Conservation (phyloP, 345 rosid genomes). For the Syzygium aqueum region DNA sequence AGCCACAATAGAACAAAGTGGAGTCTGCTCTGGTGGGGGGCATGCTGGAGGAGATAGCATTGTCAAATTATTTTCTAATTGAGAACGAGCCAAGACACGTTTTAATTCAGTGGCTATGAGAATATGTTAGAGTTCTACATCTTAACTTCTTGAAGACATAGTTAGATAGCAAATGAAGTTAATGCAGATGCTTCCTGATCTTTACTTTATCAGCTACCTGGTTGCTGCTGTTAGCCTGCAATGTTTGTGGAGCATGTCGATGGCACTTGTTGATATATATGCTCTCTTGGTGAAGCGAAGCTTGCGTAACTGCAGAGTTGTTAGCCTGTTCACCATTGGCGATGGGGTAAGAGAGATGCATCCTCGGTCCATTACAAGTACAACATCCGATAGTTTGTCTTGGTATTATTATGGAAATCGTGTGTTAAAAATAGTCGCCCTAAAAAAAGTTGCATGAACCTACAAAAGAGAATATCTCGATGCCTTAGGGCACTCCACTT, state of each 20-base stretch:
- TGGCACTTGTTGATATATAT: slow-evolving; percentile 50
- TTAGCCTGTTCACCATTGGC: slow-evolving; percentile 54
- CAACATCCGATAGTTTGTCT: background rate
- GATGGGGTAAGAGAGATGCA: slow-evolving; percentile 55
- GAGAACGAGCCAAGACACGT: background rate
- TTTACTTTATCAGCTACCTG: slow-evolving; percentile 43
- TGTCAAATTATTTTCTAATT: background rate
- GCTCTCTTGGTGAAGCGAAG: slow-evolving; percentile 64
- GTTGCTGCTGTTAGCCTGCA: slow-evolving; percentile 67
- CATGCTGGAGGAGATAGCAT: background rate
- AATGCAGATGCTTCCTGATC: background rate
- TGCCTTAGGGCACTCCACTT: background rate
- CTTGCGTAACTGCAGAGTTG: slow-evolving; percentile 32
- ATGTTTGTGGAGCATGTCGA: slow-evolving; percentile 65
- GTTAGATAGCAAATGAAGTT: background rate
- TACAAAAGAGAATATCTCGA: background rate
- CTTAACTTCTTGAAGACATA: background rate
- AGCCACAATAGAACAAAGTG: background rate
- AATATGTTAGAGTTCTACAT: background rate
- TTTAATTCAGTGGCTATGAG: background rate
- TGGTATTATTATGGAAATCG: background rate
- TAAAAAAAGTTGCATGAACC: background rate
- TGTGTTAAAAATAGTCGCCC: background rate
- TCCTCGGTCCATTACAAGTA: background rate
- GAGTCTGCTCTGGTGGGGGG: background rate